phyloP scores from a whole-genome alignment of 2,329 filamentous ascomycete genomes.

The Penicillium sp. region DNA sequence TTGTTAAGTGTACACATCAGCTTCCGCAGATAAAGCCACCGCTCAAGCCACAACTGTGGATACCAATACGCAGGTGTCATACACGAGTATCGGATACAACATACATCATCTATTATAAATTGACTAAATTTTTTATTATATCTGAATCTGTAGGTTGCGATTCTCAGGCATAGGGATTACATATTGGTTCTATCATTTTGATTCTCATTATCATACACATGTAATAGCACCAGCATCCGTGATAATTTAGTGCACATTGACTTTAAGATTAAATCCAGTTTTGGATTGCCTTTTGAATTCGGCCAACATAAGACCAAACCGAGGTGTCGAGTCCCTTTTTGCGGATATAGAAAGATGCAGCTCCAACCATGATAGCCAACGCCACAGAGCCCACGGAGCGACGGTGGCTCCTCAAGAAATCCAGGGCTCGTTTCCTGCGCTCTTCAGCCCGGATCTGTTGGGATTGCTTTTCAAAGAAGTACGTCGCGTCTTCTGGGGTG shows the following conservation, averaged over 20 bases:
- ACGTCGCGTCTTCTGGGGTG: slow-evolving; percentile 63
- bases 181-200: background rate
- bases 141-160: background rate
- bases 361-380: slow-evolving; percentile 64
- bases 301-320: slow-evolving; percentile 34
- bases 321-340: slow-evolving; percentile 41
- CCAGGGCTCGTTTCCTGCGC: slow-evolving; percentile 50
- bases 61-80: background rate
- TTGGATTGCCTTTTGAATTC: slow-evolving; percentile 26
- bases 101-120: background rate
- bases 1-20: slow-evolving; percentile 36
- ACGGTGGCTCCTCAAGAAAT: slow-evolving; percentile 62
- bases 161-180: background rate
- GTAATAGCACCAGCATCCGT: background rate
- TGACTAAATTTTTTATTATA: background rate
- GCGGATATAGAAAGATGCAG: slow-evolving; percentile 66
- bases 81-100: background rate
- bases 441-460: slow-evolving; percentile 68
- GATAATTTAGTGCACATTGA: background rate
- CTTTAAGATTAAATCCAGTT: slow-evolving; percentile 9
- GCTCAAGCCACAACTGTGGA: slow-evolving; percentile 28
- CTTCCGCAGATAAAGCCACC: slow-evolving; percentile 28
- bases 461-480: slow-evolving; percentile 68
- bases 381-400: slow-evolving; percentile 61
- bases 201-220: slow-evolving; percentile 9